Base-by-base conservation (phyloP, 2,329 filamentous ascomycete genomes). In the Cladophialophora exuberans region DNA sequence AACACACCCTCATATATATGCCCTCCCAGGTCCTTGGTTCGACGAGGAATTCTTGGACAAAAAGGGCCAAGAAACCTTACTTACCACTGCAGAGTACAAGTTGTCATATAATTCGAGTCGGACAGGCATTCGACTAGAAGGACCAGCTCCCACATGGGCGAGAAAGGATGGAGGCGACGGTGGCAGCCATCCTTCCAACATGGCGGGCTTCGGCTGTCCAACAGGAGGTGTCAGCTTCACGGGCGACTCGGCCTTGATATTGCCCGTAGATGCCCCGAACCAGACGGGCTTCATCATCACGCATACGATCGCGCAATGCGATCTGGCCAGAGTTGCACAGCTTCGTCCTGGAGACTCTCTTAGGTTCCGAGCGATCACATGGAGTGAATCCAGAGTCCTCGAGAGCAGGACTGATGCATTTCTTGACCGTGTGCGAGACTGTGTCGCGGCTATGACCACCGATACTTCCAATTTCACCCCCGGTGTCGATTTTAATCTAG, bases 261-360 rank as follows among this genome's bases (percentile, higher is more conserved):
- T 85, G 38, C 75, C 81, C 0, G 72, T 79, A 2, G 83, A 85
- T 61, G 76, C 75, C 43, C 83, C 83, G 0, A 81, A 83, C 57
- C 76, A 84, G 54, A 82, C 82, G 3, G 83, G 83, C 0, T 84
- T 85, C 56, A 73, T 83, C 0, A 80, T 75, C 33, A 77, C 73
- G 7, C 76, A 77, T 2, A 84, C 81, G 0, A 72, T 83, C 6
- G 73, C 82, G 18, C 76, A 75, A 53, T 81, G 75, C 1, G 81
- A 84, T 46, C 73, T 78, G 63, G 84, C 81, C 81, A 83, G 83
- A 62, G 62, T 86, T 11, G 83, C 83, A 0, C 83, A 86, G 64
- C 64, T 42, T 50, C 64, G 30, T 60, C 75, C 3, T 69, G 70
- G n/a, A 70, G 75, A 49, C 64, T 73, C 28, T 66, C 65, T 47